Conservation (phyloP, 345 rosid species). For the Excoecaria cochinchinensis region DNA sequence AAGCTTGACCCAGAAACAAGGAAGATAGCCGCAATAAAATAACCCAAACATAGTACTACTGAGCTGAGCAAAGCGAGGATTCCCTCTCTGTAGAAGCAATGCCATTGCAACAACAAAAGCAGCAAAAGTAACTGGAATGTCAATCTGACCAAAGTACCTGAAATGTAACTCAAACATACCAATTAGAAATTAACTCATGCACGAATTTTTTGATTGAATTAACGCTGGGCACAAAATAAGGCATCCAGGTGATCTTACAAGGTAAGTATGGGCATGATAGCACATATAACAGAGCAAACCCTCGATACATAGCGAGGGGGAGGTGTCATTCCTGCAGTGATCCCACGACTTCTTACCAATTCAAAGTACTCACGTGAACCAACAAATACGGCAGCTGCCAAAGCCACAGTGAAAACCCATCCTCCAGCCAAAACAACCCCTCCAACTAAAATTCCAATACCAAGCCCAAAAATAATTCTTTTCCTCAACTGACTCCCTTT, state of each 20-base stretch:
- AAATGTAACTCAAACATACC: constrained; percentile 13
- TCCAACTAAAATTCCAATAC: constrained; percentile 69
- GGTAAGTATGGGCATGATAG: constrained; percentile 80
- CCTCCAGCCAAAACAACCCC: constrained; percentile 84
- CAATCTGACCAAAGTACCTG: constrained; percentile 88
- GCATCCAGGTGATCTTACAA: constrained; percentile 48
- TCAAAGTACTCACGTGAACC: constrained; percentile 85
- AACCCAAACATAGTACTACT: constrained; percentile 89
- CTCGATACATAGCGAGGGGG: constrained; percentile 90
- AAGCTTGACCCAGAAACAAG: constrained; percentile 94
- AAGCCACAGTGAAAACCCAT: constrained; percentile 66
- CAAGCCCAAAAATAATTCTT: constrained; percentile 75
- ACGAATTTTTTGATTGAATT: not conserved
- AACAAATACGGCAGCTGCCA: constrained; percentile 67
- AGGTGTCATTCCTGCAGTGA: constrained; percentile 90
- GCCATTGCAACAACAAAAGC: constrained; percentile 80
- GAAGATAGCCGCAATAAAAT: constrained; percentile 87
- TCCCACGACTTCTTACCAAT: constrained; percentile 78
- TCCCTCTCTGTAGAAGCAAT: constrained; percentile 81
- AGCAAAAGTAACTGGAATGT: constrained; percentile 71
- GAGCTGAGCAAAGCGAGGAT: constrained; percentile 88
- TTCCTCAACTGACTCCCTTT: constrained; percentile 60
- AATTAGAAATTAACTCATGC: constrained; percentile 18
- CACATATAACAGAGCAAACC: constrained; percentile 78
- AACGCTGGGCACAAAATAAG: not conserved